Evolutionary conservation across 345 rosid species (phyloP).

Genomic region (Eucalyptus decipiens): DNA sequence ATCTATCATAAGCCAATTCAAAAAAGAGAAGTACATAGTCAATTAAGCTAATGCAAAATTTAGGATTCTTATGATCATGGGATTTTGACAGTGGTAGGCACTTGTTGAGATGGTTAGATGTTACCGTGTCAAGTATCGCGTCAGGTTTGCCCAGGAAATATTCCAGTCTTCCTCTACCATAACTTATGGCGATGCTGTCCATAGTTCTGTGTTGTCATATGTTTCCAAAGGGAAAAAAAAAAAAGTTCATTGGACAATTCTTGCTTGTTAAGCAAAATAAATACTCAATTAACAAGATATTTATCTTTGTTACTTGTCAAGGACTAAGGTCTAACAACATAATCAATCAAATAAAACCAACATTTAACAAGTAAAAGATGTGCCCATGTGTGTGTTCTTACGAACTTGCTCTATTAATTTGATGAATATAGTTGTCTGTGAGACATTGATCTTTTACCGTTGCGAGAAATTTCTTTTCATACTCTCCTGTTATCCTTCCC

Average conservation of each 20-base stretch:
- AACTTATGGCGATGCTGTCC: slow-evolving; percentile 13
- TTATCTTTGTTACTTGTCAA: not conserved
- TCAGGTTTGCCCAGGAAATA: slow-evolving; percentile 14
- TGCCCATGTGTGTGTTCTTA: not conserved
- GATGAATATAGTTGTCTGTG: not conserved
- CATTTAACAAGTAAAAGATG: not conserved
- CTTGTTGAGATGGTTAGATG: not conserved
- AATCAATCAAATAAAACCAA: not conserved
- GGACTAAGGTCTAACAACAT: not conserved
- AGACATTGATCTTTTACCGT: not conserved
- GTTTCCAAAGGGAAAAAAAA: not conserved
- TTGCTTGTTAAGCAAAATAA: not conserved
- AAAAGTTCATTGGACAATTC: not conserved
- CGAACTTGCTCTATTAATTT: not conserved
- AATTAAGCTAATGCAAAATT: not conserved
- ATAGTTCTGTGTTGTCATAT: slow-evolving; percentile 1
- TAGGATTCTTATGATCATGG: not conserved
- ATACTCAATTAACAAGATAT: not conserved
- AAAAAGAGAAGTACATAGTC: not conserved
- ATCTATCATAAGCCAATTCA: not conserved
- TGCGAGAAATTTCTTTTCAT: no score
- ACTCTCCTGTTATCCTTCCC: no score
- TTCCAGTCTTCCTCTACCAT: slow-evolving; percentile 23
- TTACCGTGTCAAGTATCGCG: slow-evolving; percentile 18
- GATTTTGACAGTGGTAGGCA: not conserved